Conservation (phyloP, 2,329 filamentous ascomycete genomes). For the Aureobasidium mangrovei region DNA sequence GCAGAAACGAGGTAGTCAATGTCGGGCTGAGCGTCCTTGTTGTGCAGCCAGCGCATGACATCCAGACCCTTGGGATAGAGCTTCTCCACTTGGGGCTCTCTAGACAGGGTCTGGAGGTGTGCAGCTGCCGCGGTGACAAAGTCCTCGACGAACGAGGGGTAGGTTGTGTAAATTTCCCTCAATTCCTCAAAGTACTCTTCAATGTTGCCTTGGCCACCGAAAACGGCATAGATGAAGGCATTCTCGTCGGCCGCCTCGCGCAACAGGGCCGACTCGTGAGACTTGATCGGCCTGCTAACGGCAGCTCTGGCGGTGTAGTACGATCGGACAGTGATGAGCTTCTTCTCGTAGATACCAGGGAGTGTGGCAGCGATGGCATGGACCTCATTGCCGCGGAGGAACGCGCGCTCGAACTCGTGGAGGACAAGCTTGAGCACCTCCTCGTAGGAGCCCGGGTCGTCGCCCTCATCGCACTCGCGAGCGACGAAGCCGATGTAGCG, state of each 20-base stretch:
- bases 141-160: conserved; percentile 81
- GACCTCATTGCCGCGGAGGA: conserved; percentile 90
- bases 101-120: conserved; percentile 74
- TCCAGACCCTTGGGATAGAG: conserved; percentile 96
- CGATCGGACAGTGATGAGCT: conserved; percentile 76
- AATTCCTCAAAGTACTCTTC: conserved; percentile 99
- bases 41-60: conserved; percentile 84
- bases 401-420: conserved; percentile 93
- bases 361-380: conserved; percentile 79
- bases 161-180: conserved; percentile 81
- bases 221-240: conserved; percentile 84
- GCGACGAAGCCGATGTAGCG: conserved; percentile 89
- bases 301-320: conserved; percentile 88
- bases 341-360: conserved; percentile 88
- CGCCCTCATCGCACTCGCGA: conserved; percentile 80
- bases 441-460: conserved; percentile 84
- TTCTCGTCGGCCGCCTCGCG: conserved; percentile 76
- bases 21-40: conserved; percentile 83
- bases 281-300: conserved; percentile 74
- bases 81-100: conserved; percentile 81
- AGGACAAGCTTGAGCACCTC: conserved; percentile 87
- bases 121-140: conserved; percentile 74
- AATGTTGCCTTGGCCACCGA: conserved; percentile 96
- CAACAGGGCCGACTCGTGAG: conserved; percentile 87
- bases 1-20: conserved; percentile 90